Evolutionary conservation across 208 protist genomes (phyloP).

Genomic region (Leishmania tropica): DNA sequence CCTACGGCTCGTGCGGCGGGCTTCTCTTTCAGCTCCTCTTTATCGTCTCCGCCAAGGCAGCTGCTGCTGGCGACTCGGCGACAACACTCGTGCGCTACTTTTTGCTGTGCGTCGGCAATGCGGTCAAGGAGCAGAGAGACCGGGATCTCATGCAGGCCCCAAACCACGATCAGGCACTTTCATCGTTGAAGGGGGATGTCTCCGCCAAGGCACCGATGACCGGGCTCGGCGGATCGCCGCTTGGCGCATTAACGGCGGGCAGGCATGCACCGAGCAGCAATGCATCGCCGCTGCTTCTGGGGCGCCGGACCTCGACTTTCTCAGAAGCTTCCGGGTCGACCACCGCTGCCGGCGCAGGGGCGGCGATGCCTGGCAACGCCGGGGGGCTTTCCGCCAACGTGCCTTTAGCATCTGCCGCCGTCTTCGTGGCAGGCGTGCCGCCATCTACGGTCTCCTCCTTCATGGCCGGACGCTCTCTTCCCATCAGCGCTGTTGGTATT

Average conservation of each 20-base stretch:
- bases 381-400: not conserved
- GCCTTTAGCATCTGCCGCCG: not conserved
- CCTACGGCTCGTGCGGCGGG: slow-evolving; percentile 79
- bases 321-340: not conserved
- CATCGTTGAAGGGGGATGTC: not conserved
- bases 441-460: not conserved
- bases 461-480: too few relatives aligned
- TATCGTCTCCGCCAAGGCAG: slow-evolving; percentile 46
- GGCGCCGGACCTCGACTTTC: not conserved
- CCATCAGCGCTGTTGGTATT: not conserved
- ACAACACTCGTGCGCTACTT: slow-evolving; percentile 74
- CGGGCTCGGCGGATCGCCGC: not conserved
- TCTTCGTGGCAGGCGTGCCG: not conserved
- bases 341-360: not conserved
- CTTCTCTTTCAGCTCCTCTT: slow-evolving; percentile 86
- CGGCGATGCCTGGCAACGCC: not conserved
- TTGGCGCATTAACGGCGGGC: not conserved
- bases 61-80: slow-evolving; percentile 42
- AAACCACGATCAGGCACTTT: not conserved
- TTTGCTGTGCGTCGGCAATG: slow-evolving; percentile 50
- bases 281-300: not conserved
- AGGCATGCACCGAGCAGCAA: not conserved
- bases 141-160: slow-evolving; percentile 15
- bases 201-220: not conserved
- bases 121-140: slow-evolving; percentile 45